Evolutionary conservation across 2,329 filamentous ascomycete genomes (phyloP).

Genomic region (Curvularia eragrostidis): DNA sequence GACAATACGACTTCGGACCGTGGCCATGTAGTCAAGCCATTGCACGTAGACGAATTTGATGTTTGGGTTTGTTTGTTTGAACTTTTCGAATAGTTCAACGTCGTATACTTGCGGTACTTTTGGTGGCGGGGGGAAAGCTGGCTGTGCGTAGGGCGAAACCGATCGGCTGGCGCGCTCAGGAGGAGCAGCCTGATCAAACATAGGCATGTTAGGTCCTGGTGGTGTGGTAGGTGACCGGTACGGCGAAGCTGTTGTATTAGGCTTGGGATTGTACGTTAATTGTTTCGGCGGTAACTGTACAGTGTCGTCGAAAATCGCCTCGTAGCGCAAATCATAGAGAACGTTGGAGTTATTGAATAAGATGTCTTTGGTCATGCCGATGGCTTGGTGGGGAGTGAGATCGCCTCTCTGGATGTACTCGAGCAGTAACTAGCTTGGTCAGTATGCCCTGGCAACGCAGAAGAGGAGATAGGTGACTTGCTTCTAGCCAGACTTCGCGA

Average conservation of each 20-base stretch:
- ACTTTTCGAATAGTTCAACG: slow-evolving; percentile 52
- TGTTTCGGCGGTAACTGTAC: slow-evolving; percentile 29
- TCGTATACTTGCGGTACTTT: slow-evolving; percentile 45
- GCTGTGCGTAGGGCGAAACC: slow-evolving; percentile 24
- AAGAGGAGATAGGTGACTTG: slow-evolving; percentile 45
- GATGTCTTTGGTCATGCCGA: slow-evolving; percentile 69
- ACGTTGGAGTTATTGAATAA: slow-evolving; percentile 79
- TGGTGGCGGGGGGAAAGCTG: slow-evolving; percentile 40
- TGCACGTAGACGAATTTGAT: slow-evolving; percentile 74
- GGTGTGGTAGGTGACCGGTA: slow-evolving; percentile 16
- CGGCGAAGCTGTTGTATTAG: slow-evolving; percentile 23
- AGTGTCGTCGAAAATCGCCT: slow-evolving; percentile 48
- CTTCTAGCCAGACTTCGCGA: slow-evolving; percentile 71
- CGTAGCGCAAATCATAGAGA: slow-evolving; percentile 69
- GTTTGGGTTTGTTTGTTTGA: slow-evolving; percentile 58
- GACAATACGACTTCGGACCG: slow-evolving; percentile 69
- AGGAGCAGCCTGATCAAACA: slow-evolving; percentile 11
- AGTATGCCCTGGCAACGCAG: not conserved
- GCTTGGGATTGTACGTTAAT: slow-evolving; percentile 34
- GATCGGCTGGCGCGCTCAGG: slow-evolving; percentile 17
- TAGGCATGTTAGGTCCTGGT: slow-evolving; percentile 15
- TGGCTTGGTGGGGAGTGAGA: slow-evolving; percentile 67
- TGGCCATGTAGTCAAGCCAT: slow-evolving; percentile 81
- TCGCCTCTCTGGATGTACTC: slow-evolving; percentile 71
- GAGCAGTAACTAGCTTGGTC: slow-evolving; percentile 61